phyloP scores from a whole-genome alignment of 2,329 filamentous ascomycete genomes.

The Chaetomium strumarium region DNA sequence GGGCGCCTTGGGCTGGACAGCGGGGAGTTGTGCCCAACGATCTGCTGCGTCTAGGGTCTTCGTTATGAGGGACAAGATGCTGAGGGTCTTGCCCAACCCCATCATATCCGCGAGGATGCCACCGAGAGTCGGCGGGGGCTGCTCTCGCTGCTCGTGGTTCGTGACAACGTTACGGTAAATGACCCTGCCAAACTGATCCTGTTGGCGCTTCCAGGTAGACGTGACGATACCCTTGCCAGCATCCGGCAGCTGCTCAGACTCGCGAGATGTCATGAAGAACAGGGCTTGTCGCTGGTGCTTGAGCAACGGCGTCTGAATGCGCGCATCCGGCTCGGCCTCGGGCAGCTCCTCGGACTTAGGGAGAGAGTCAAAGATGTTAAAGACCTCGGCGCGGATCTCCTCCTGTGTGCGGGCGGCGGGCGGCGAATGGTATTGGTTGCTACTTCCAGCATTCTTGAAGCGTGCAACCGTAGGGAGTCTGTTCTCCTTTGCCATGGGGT shows the following conservation, averaged over 20 bases:
- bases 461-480: constrained; percentile 33
- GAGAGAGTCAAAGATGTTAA: constrained; percentile 82
- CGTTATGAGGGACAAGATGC: constrained; percentile 72
- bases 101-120: constrained; percentile 82
- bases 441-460: constrained; percentile 12
- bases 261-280: constrained; percentile 76
- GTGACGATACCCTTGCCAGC: constrained; percentile 54
- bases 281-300: constrained; percentile 87
- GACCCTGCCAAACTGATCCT: constrained; percentile 44
- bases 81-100: constrained; percentile 83
- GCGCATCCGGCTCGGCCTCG: constrained; percentile 58
- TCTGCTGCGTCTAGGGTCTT: constrained; percentile 57
- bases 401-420: constrained; percentile 62
- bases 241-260: constrained; percentile 58
- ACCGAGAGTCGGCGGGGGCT: constrained; percentile 62
- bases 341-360: constrained; percentile 70
- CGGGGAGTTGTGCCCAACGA: constrained; percentile 52
- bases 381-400: constrained; percentile 78
- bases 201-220: constrained; percentile 69
- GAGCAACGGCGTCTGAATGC: constrained; percentile 64
- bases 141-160: constrained; percentile 53
- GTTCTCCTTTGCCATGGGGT: constrained; percentile 61
- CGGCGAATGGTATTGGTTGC: constrained; percentile 23
- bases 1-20: constrained; percentile 42
- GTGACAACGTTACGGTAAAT: constrained; percentile 83